Evolutionary conservation across 495 filamentous ascomycete species (phyloP).

Genomic region (Penicillium waksmanii): DNA sequence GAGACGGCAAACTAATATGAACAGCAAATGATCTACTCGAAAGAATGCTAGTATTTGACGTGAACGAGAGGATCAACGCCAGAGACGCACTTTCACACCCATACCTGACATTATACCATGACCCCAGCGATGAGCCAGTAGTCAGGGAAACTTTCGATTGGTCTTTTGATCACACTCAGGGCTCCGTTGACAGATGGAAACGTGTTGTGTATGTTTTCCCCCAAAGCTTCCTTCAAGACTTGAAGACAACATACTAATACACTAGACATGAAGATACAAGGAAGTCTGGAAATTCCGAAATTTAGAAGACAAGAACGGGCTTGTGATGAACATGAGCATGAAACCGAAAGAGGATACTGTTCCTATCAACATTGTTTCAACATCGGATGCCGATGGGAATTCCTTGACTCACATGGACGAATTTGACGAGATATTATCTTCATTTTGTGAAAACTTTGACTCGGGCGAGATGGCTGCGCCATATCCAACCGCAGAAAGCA

Average conservation of each 20-base stretch:
- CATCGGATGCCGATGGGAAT: not conserved
- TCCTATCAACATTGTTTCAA: slow-evolving; percentile 5
- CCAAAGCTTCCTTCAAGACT: not conserved
- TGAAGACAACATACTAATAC: not conserved
- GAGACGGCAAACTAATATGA: not conserved
- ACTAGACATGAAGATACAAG: not conserved
- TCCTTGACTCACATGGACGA: not conserved
- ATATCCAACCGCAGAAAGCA: not conserved
- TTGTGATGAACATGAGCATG: not conserved
- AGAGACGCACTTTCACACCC: slow-evolving; percentile 76
- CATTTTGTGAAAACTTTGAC: slow-evolving; percentile 8
- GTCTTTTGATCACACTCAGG: not conserved
- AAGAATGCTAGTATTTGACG: slow-evolving; percentile 90
- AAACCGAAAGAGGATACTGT: not conserved
- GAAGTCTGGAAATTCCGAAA: slow-evolving; percentile 6
- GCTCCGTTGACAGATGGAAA: slow-evolving; percentile 10
- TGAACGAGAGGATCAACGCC: slow-evolving; percentile 78
- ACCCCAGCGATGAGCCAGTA: slow-evolving; percentile 87
- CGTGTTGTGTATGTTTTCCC: slow-evolving; percentile 10
- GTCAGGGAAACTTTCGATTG: slow-evolving; percentile 39
- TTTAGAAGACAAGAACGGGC: not conserved
- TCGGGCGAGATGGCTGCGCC: not conserved
- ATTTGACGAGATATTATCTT: slow-evolving; percentile 8
- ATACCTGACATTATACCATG: slow-evolving; percentile 90
- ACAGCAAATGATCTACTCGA: slow-evolving; percentile 85